A percentile compares a stretch with the other conserved stretches of the same genome.
phyloP scores from a whole-genome alignment of 345 rosid genomes.

The Moricandia moricandioides region DNA sequence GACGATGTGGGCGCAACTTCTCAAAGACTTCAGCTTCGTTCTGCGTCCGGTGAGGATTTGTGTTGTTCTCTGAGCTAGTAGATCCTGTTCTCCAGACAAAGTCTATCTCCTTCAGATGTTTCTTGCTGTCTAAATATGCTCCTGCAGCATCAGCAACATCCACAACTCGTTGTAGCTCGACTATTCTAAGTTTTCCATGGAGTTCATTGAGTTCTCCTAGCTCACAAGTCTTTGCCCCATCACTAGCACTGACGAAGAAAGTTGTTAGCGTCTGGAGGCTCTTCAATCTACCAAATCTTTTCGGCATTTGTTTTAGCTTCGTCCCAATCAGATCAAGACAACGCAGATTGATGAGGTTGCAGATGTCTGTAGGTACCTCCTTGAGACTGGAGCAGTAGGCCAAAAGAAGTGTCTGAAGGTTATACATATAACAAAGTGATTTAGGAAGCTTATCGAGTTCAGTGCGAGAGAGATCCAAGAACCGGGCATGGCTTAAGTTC shows the following conservation, averaged over 20 bases:
- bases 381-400: constrained; percentile 29
- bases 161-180: constrained; percentile 37
- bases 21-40: constrained; percentile 34
- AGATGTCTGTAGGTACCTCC: constrained; percentile 39
- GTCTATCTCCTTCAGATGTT: constrained; percentile 34
- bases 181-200: constrained; percentile 35
- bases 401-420: constrained; percentile 42
- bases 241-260: constrained; percentile 29
- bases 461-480: constrained; percentile 36
- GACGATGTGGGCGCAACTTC: constrained; percentile 36
- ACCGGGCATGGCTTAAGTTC: constrained; percentile 38
- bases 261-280: constrained; percentile 37
- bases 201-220: constrained; percentile 35
- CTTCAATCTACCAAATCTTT: constrained; percentile 36
- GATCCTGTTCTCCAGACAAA: constrained; percentile 36
- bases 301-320: constrained; percentile 40
- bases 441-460: constrained; percentile 35
- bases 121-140: constrained; percentile 34
- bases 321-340: constrained; percentile 41
- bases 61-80: constrained; percentile 26
- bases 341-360: constrained; percentile 37
- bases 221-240: constrained; percentile 32
- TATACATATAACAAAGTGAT: constrained; percentile 31
- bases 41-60: constrained; percentile 16
- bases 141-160: constrained; percentile 36